phyloP scores from a whole-genome alignment of 176 grass and related monocot species.

The Oryza coarctata region DNA sequence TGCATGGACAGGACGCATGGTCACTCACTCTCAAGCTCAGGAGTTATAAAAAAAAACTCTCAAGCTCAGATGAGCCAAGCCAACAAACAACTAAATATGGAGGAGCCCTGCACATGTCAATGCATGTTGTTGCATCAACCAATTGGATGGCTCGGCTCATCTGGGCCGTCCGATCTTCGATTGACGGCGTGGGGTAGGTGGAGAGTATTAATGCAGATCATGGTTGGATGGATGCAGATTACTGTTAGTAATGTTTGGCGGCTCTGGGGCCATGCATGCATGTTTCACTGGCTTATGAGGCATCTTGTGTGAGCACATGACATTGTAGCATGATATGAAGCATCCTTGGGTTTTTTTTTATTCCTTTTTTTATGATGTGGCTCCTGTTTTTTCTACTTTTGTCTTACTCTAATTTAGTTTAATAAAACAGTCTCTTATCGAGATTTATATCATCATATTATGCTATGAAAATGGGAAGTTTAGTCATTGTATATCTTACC shows the following conservation, averaged over 20 bases:
- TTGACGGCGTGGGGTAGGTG: not conserved
- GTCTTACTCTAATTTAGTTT: not conserved
- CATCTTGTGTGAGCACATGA: not conserved
- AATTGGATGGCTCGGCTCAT: not conserved
- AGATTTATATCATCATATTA: too few species aligned
- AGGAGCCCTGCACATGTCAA: not conserved
- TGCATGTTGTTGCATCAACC: not conserved
- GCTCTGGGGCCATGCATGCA: not conserved
- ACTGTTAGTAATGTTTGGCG: not conserved
- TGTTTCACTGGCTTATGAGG: not conserved
- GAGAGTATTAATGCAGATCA: not conserved
- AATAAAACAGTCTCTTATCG: not conserved
- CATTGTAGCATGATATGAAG: not conserved
- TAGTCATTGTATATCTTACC: too few species aligned
- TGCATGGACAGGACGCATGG: not conserved
- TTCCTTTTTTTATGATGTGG: not conserved
- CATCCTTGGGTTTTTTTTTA: not conserved
- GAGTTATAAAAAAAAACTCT: not conserved
- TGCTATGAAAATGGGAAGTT: too few species aligned
- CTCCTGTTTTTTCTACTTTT: not conserved
- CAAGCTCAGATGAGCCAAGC: slow-evolving; percentile 7
- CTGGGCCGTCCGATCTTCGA: not conserved
- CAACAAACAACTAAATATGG: slow-evolving; percentile 6
- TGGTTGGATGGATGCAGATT: not conserved
- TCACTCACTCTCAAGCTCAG: not conserved